A percentile compares a stretch with the other conserved stretches of the same genome.
Conservation (phyloP, 1,139 yeast species). For the Geotrichum carabidarum region DNA sequence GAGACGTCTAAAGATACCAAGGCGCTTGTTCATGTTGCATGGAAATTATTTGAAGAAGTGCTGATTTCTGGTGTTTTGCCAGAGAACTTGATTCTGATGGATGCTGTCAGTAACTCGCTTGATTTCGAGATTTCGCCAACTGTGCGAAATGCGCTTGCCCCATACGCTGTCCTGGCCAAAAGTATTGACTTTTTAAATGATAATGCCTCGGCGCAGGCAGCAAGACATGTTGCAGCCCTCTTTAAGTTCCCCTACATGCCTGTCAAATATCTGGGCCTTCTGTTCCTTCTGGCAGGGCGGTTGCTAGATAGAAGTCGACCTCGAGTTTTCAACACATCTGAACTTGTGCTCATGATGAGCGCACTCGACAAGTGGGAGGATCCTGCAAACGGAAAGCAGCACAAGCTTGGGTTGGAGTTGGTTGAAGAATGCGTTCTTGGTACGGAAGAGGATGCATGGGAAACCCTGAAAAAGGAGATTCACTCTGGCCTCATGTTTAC, state of each 20-base stretch:
- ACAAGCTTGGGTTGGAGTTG: constrained; percentile 6
- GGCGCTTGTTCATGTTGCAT: constrained; percentile 42
- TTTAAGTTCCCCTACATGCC: constrained; percentile 66
- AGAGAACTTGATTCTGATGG: constrained; percentile 23
- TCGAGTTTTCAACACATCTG: constrained; percentile 32
- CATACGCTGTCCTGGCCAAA: constrained; percentile 61
- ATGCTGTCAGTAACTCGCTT: constrained; percentile 29
- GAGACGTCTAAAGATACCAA: constrained; percentile 57
- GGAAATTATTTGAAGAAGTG: constrained; percentile 57
- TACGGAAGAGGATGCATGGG: constrained; percentile 4
- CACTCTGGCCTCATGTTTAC: constrained; percentile 13
- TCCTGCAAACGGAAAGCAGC: constrained; percentile 19
- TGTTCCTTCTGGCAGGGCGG: constrained; percentile 37
- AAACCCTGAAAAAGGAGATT: constrained; percentile 1
- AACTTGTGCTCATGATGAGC: constrained; percentile 46
- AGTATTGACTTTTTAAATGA: constrained; percentile 40
- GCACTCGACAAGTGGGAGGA: constrained; percentile 47
- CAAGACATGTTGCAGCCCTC: constrained; percentile 46
- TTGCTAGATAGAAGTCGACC: constrained; percentile 23
- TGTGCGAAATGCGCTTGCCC: constrained; percentile 63
- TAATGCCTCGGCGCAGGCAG: constrained; percentile 34
- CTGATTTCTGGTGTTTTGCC: constrained; percentile 43
- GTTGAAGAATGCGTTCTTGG: constrained; percentile 12
- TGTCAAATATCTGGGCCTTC: constrained; percentile 43
- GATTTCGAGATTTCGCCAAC: constrained; percentile 43